Conservation (phyloP, 1,284 basidiomycete species). For the Cutaneotrichosporon sp. region DNA sequence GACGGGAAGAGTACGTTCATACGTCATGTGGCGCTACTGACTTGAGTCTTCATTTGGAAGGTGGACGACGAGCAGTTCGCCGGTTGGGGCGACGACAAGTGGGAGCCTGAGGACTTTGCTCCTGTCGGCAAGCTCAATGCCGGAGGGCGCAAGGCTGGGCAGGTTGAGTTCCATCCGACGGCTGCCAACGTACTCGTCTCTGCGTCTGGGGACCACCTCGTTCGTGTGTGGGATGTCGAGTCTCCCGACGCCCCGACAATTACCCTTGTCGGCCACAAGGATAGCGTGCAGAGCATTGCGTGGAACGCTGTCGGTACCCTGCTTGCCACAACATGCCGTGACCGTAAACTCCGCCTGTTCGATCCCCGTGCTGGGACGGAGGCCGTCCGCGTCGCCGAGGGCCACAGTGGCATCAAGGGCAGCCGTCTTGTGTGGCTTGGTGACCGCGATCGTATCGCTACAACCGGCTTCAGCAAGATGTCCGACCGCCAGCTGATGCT, state of each 20-base stretch:
- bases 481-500: constrained; percentile 82
- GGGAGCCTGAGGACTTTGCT: constrained; percentile 76
- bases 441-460: constrained; percentile 76
- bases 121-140: constrained; percentile 56
- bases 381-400: constrained; percentile 74
- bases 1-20: constrained; percentile 68
- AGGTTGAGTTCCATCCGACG: constrained; percentile 91
- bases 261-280: constrained; percentile 70
- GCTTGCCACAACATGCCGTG: constrained; percentile 70
- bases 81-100: constrained; percentile 79
- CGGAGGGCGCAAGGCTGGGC: constrained; percentile 74
- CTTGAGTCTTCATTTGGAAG: constrained; percentile 73
- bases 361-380: constrained; percentile 76
- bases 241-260: constrained; percentile 59
- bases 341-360: constrained; percentile 86
- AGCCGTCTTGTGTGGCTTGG: constrained; percentile 89
- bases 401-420: constrained; percentile 91
- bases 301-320: constrained; percentile 80
- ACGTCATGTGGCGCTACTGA: background rate
- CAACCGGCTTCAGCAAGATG: constrained; percentile 93
- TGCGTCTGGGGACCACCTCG: constrained; percentile 79
- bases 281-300: constrained; percentile 79
- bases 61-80: constrained; percentile 66
- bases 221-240: constrained; percentile 88
- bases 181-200: constrained; percentile 81